These are phyloP conservation scores for Staphylotrichum longicolle DNA, from an alignment of 495 filamentous ascomycete species.

Conservation along the genomic window DNA sequence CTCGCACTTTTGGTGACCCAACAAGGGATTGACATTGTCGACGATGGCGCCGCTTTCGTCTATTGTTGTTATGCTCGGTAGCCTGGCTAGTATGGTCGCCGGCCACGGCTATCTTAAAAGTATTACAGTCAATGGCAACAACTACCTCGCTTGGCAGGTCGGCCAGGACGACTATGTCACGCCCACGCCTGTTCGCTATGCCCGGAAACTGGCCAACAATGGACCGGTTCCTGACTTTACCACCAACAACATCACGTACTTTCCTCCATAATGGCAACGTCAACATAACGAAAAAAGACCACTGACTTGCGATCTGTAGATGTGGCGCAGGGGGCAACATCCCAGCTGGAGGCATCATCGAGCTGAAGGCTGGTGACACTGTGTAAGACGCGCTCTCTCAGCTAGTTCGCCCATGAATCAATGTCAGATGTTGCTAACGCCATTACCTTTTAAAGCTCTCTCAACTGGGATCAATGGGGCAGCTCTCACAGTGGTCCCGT, in stretches of 20 bases:
- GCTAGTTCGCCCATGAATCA: not conserved
- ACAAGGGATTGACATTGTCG: no score
- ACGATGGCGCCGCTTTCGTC: conserved; percentile 8
- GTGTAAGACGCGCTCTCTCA: conserved; percentile 11
- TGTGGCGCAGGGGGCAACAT: conserved; percentile 24
- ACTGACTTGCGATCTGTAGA: not conserved
- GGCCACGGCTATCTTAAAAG: conserved; percentile 27
- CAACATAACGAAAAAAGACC: not conserved
- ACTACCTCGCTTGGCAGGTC: conserved; percentile 28
- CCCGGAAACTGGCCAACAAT: conserved; percentile 21
- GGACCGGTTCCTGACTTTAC: conserved; percentile 29
- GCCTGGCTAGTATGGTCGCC: conserved; percentile 17
- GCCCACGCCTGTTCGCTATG: conserved; percentile 23
- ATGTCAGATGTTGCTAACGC: not conserved
- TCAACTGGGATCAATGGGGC: conserved; percentile 28
- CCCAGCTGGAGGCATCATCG: conserved; percentile 20
- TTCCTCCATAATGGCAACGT: not conserved
- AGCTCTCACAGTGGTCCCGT: conserved; percentile 21
- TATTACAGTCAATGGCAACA: conserved; percentile 24
- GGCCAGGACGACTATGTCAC: conserved; percentile 25
- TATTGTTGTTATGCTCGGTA: not conserved
- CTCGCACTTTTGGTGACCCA: not conserved
- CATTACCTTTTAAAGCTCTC: not conserved
- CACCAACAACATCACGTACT: conserved; percentile 22
- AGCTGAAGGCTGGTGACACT: conserved; percentile 26